Conservation (phyloP, 805 yeast genomes). For the Wickerhamomyces alni region DNA sequence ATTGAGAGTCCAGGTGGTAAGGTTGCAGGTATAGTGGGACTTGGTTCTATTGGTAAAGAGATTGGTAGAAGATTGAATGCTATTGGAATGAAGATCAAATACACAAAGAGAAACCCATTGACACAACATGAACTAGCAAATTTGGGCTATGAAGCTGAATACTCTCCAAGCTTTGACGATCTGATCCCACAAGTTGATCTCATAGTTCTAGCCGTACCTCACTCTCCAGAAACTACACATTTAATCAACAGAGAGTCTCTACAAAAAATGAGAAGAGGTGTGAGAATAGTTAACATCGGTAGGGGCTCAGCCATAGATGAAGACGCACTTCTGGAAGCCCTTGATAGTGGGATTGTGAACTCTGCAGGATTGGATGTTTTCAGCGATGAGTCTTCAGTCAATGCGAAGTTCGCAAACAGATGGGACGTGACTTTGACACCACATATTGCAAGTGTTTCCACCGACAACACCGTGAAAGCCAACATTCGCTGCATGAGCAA, state of each 20-base stretch:
- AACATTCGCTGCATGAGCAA: conserved; percentile 1
- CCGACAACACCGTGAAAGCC: conserved; percentile 24
- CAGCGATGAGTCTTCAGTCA: conserved; percentile 46
- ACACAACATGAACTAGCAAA: conserved; percentile 22
- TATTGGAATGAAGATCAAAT: conserved; percentile 54
- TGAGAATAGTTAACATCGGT: conserved; percentile 52
- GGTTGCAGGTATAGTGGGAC: conserved; percentile 45
- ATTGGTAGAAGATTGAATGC: conserved; percentile 43
- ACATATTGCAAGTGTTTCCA: conserved; percentile 56
- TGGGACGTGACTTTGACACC: conserved; percentile 51
- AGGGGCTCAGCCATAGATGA: conserved; percentile 50
- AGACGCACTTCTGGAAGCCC: conserved; percentile 35
- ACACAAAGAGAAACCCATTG: conserved; percentile 42
- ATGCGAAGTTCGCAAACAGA: conserved; percentile 21
- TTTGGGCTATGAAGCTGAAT: conserved; percentile 31
- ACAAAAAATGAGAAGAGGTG: conserved; percentile 29
- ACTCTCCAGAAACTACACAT: conserved; percentile 44
- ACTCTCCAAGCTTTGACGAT: conserved; percentile 29
- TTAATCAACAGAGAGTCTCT: conserved; percentile 39
- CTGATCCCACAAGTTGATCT: conserved; percentile 39
- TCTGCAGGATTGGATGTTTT: conserved; percentile 60
- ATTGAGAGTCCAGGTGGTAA: conserved; percentile 34
- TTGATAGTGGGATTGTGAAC: conserved; percentile 37
- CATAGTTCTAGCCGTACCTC: conserved; percentile 55
- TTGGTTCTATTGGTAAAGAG: conserved; percentile 55